Evolutionary conservation across 2,329 filamentous ascomycete species (phyloP).

Genomic region (Fusarium sp.): DNA sequence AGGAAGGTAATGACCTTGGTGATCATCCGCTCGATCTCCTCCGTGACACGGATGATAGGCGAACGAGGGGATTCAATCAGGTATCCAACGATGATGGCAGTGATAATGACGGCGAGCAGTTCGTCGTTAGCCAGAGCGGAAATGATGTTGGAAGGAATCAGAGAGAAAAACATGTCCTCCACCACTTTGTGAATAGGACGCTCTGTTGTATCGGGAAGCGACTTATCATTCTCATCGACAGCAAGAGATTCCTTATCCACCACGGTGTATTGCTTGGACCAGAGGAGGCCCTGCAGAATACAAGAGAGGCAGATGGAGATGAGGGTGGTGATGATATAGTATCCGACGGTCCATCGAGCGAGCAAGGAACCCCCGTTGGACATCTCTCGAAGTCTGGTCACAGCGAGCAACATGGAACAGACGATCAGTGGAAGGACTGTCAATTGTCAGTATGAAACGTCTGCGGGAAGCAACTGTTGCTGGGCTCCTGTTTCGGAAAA

Average conservation of each 20-base stretch:
- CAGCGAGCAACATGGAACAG: constrained; percentile 64
- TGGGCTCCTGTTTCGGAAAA: constrained; percentile 4
- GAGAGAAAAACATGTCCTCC: constrained; percentile 61
- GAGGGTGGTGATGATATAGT: constrained; percentile 64
- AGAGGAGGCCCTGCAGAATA: constrained; percentile 61
- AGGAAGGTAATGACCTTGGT: constrained; percentile 61
- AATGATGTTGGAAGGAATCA: constrained; percentile 64
- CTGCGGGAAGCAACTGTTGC: neutral
- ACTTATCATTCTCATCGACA: constrained; percentile 22
- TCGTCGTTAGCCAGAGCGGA: constrained; percentile 60
- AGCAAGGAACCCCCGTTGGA: constrained; percentile 57
- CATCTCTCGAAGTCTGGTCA: constrained; percentile 63
- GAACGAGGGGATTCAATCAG: constrained; percentile 55
- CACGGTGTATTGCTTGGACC: constrained; percentile 59
- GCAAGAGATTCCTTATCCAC: constrained; percentile 52
- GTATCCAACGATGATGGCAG: constrained; percentile 60
- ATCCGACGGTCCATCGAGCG: constrained; percentile 62
- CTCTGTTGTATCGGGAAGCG: constrained; percentile 47
- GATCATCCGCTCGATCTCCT: constrained; percentile 63
- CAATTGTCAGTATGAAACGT: constrained; percentile 3
- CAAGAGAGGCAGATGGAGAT: constrained; percentile 62
- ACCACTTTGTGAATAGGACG: constrained; percentile 58
- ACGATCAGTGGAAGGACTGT: constrained; percentile 65
- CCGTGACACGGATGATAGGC: constrained; percentile 57
- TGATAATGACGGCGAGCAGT: constrained; percentile 62